Conservation (phyloP, 768 basidiomycete species). For the Russula earlei region DNA sequence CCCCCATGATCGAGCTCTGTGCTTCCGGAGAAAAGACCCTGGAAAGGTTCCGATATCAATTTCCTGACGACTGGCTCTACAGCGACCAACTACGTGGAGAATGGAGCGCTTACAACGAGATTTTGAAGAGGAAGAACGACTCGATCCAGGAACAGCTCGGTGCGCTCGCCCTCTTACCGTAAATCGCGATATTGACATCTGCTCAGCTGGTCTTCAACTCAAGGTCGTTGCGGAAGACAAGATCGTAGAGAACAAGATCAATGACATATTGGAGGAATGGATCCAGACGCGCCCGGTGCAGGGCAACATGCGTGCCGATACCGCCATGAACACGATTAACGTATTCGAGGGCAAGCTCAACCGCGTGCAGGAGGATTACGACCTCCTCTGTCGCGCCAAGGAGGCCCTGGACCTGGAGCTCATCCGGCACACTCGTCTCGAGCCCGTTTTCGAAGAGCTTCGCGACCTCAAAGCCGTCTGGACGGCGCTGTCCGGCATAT, state of each 20-base stretch:
- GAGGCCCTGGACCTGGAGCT: slow-evolving; percentile 93
- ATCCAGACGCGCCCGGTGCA: slow-evolving; percentile 94
- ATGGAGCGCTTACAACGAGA: slow-evolving; percentile 98
- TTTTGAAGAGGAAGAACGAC: slow-evolving; percentile 94
- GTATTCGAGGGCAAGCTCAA: slow-evolving; percentile 88
- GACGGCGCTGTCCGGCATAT: slow-evolving; percentile 96
- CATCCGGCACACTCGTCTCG: slow-evolving; percentile 79
- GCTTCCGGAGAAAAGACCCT: slow-evolving; percentile 94
- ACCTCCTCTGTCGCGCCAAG: slow-evolving; percentile 91
- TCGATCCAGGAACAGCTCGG: slow-evolving; percentile 97
- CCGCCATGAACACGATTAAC: slow-evolving; percentile 91
- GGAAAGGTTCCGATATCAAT: slow-evolving; percentile 94
- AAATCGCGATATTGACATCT: not conserved
- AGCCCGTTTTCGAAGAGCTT: slow-evolving; percentile 91
- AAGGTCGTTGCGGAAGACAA: slow-evolving; percentile 99
- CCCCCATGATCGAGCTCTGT: slow-evolving; percentile 91
- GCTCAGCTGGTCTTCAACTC: slow-evolving; percentile 84
- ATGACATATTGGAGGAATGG: slow-evolving; percentile 87
- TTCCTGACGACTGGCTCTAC: slow-evolving; percentile 96
- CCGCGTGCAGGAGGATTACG: slow-evolving; percentile 89
- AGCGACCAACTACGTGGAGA: slow-evolving; percentile 95
- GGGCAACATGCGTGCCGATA: slow-evolving; percentile 92
- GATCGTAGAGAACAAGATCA: slow-evolving; percentile 93
- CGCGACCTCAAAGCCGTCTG: slow-evolving; percentile 96
- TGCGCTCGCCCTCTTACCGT: slow-evolving; percentile 30